These are phyloP conservation scores for Leccinum huronense DNA, from an alignment of 1,284 basidiomycete species.

Conservation along the genomic window DNA sequence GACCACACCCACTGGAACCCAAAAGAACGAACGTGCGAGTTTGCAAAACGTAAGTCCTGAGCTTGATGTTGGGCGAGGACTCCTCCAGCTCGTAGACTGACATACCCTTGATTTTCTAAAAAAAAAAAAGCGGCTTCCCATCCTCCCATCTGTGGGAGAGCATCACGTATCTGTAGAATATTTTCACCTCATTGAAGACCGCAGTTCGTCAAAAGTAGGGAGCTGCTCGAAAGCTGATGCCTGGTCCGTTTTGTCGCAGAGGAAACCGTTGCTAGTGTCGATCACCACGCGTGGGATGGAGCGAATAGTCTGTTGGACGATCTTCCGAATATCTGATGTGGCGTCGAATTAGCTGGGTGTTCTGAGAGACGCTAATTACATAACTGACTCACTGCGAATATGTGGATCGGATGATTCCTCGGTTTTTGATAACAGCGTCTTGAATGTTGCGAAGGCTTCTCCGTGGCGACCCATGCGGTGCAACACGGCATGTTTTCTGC, in stretches of 20 bases:
- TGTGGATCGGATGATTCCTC: constrained; percentile 2
- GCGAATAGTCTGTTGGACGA: not conserved
- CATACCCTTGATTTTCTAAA: constrained; percentile 9
- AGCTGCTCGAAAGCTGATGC: constrained; percentile 4
- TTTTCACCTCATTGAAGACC: constrained; percentile 20
- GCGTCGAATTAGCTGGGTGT: not conserved
- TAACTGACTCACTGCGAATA: constrained; percentile 1
- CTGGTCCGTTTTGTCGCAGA: constrained; percentile 10
- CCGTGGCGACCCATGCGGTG: not conserved
- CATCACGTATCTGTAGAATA: constrained; percentile 22
- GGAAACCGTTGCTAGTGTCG: constrained; percentile 6
- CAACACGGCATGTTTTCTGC: constrained; percentile 9
- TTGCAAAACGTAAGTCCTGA: constrained; percentile 7
- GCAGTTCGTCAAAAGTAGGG: constrained; percentile 9
- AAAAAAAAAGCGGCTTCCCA: constrained; percentile 4
- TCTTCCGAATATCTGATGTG: not conserved
- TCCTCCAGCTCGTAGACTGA: constrained; percentile 8
- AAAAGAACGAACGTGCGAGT: constrained; percentile 5
- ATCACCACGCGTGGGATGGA: constrained; percentile 13
- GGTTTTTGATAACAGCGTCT: constrained; percentile 5
- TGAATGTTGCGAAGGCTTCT: constrained; percentile 4
- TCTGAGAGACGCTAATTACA: not conserved
- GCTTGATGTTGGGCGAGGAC: constrained; percentile 4
- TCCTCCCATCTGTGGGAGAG: constrained; percentile 17
- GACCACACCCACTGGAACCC: constrained; percentile 14